These are phyloP conservation scores for Mortierella sp. DNA, from an alignment of 371 early-diverging fungal genomes.

Conservation along the genomic window DNA sequence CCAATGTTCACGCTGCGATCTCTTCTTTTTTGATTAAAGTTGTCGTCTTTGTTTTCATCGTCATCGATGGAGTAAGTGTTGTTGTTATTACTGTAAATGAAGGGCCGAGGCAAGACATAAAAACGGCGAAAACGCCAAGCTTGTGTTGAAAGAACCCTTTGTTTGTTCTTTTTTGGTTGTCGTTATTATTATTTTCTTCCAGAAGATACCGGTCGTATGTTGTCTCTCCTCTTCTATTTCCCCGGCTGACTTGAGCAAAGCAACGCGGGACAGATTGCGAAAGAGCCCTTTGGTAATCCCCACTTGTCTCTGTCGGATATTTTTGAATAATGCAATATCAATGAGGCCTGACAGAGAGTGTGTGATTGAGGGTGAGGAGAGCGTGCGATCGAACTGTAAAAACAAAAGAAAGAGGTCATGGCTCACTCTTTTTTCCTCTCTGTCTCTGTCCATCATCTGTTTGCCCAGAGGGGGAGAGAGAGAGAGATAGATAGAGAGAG, in stretches of 20 bases:
- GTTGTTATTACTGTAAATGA: neutral
- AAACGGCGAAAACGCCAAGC: neutral
- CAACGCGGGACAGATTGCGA: slow-evolving; percentile 10
- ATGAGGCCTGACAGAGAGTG: neutral
- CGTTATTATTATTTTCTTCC: neutral
- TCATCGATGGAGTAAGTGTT: neutral
- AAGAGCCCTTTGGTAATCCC: neutral
- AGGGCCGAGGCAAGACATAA: neutral
- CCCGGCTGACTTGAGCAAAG: neutral
- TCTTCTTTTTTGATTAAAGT: neutral
- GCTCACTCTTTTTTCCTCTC: neutral
- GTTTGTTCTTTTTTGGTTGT: neutral
- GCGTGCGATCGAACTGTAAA: neutral
- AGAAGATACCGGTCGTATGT: neutral
- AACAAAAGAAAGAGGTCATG: neutral
- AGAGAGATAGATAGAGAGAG: neutral
- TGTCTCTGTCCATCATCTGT: neutral
- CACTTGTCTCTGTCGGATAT: slow-evolving; percentile 4
- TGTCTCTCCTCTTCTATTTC: neutral
- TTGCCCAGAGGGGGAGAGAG: neutral
- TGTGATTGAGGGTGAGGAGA: neutral
- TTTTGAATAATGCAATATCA: slow-evolving; percentile 13
- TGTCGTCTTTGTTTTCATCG: neutral
- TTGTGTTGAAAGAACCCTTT: neutral
- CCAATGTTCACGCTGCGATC: neutral